Evolutionary conservation across 2,329 filamentous ascomycete genomes (phyloP).

Genomic region (Paecilomyces niveus): DNA sequence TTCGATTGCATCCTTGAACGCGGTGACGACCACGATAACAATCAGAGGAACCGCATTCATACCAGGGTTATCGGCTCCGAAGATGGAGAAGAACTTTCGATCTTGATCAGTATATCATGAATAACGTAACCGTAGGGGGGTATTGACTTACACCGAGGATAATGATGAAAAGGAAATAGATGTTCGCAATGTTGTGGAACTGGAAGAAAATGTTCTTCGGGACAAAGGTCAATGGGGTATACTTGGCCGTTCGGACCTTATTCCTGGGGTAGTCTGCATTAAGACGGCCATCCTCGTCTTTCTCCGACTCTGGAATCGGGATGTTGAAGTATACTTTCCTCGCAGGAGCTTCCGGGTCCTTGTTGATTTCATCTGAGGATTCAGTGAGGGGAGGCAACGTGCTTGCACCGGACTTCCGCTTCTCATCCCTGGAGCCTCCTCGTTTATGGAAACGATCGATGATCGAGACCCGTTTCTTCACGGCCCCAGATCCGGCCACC

Average conservation of each 20-base stretch:
- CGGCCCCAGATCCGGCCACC: conserved; percentile 65
- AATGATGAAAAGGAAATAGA: conserved; percentile 95
- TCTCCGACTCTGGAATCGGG: conserved; percentile 64
- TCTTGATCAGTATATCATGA: not conserved
- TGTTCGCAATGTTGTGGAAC: conserved; percentile 97
- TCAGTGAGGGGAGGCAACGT: conserved; percentile 27
- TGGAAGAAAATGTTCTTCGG: conserved; percentile 97
- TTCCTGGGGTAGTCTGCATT: conserved; percentile 69
- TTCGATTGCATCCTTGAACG: conserved; percentile 91
- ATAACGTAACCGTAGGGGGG: not conserved
- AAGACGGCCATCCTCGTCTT: conserved; percentile 76
- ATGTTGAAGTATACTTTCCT: conserved; percentile 78
- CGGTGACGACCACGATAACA: conserved; percentile 80
- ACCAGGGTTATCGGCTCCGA: conserved; percentile 83
- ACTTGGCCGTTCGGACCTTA: conserved; percentile 97
- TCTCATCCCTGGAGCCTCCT: conserved; percentile 61
- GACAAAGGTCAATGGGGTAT: conserved; percentile 88
- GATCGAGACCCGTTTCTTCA: conserved; percentile 74
- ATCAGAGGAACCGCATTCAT: conserved; percentile 87
- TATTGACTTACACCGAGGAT: conserved; percentile 73
- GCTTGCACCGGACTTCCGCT: conserved; percentile 44
- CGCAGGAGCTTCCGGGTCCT: conserved; percentile 21
- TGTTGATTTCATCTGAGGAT: conserved; percentile 12
- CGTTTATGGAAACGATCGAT: conserved; percentile 66
- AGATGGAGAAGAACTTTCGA: conserved; percentile 83